Conservation (phyloP, 345 rosid species). For the Trapa incisa region DNA sequence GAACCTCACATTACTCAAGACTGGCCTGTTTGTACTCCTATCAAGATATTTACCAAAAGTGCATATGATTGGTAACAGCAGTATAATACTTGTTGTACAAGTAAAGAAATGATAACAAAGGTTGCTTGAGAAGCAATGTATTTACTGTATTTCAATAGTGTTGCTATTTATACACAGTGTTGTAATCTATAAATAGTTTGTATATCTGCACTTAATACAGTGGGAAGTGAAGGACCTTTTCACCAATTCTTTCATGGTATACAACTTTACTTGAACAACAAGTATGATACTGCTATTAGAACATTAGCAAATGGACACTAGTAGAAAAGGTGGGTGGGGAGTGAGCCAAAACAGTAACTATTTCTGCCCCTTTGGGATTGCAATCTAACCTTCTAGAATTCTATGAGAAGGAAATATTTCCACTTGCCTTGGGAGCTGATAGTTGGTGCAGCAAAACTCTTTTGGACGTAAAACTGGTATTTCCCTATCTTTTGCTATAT, state of each 20-base stretch:
- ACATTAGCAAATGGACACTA: neutral
- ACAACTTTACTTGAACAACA: too few species aligned
- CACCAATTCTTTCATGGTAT: too few species aligned
- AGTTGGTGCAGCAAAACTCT: slow-evolving; percentile 43
- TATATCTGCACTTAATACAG: too few species aligned
- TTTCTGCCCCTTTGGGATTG: neutral
- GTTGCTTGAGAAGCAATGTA: too few species aligned
- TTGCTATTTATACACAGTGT: too few species aligned
- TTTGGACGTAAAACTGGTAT: slow-evolving; percentile 33
- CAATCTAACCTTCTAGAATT: slow-evolving; percentile 34
- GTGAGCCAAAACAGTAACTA: neutral
- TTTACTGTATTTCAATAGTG: too few species aligned
- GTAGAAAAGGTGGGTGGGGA: neutral
- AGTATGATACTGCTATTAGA: too few species aligned
- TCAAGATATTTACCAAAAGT: neutral
- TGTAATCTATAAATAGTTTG: too few species aligned
- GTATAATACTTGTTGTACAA: too few species aligned
- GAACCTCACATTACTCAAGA: neutral
- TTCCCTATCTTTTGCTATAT: slow-evolving; percentile 27
- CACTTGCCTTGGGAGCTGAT: slow-evolving; percentile 17
- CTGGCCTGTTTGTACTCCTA: neutral
- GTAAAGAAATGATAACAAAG: too few species aligned
- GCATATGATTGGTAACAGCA: neutral
- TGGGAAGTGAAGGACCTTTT: too few species aligned
- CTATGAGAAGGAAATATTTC: slow-evolving; percentile 29